Evolutionary conservation across 2,329 filamentous ascomycete species (phyloP).

Genomic region (Coleophoma eucalyptorum): DNA sequence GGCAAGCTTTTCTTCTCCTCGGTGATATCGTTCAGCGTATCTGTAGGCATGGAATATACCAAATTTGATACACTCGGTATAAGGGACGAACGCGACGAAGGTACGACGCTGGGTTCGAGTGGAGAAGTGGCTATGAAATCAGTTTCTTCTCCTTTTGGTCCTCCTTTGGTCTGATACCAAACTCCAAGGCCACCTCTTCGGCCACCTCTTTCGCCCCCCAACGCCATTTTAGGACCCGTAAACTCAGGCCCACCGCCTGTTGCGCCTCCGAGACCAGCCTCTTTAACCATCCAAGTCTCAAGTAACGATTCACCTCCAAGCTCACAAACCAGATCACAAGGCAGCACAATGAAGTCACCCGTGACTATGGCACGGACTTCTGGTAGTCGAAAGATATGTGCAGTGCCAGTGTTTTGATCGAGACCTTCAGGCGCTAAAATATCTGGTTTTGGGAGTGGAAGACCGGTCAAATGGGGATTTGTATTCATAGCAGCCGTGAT

Average conservation of each 20-base stretch:
- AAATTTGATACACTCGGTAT: conserved; percentile 69
- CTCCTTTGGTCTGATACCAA: conserved; percentile 84
- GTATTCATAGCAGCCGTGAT: conserved; percentile 70
- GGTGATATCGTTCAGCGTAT: conserved; percentile 79
- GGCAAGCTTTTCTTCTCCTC: conserved; percentile 72
- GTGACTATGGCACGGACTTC: conserved; percentile 77
- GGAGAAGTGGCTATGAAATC: conserved; percentile 84
- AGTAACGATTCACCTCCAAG: conserved; percentile 77
- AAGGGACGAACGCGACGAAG: conserved; percentile 60
- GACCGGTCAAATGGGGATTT: conserved; percentile 70
- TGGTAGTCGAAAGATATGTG: conserved; percentile 79
- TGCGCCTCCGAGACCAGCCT: conserved; percentile 63
- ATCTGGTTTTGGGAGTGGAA: conserved; percentile 70
- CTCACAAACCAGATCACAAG: conserved; percentile 92
- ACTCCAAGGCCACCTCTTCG: conserved; percentile 80
- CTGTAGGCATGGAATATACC: conserved; percentile 83
- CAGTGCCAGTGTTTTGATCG: conserved; percentile 82
- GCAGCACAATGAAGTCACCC: conserved; percentile 83
- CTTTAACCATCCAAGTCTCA: conserved; percentile 88
- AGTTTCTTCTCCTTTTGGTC: conserved; percentile 83
- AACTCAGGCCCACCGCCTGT: conserved; percentile 44
- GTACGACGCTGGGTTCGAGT: conserved; percentile 52
- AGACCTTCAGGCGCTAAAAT: conserved; percentile 74
- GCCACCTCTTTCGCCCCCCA: conserved; percentile 51
- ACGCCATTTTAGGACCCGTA: conserved; percentile 38